Conservation (phyloP, 2,329 filamentous ascomycete genomes). For the Aureobasidium musti region DNA sequence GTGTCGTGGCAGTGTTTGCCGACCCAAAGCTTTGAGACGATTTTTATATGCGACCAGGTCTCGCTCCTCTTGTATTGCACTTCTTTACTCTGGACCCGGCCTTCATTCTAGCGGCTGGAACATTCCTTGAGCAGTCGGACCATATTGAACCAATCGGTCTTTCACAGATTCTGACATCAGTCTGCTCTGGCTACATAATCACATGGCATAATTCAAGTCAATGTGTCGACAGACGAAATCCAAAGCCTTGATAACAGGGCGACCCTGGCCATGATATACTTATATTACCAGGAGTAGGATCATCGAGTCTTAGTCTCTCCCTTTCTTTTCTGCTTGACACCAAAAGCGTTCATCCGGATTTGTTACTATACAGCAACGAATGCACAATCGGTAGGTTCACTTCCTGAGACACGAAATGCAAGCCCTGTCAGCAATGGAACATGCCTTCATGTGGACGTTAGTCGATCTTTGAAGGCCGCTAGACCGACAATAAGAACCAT, state of each 20-base stretch:
- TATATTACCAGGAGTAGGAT: neutral
- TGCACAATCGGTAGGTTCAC: no score
- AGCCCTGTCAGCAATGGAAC: no score
- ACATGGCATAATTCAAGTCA: neutral
- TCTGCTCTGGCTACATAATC: neutral
- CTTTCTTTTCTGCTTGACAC: neutral
- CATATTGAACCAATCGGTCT: neutral
- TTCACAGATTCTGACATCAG: neutral
- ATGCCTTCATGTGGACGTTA: no score
- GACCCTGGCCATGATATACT: neutral
- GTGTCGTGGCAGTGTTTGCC: conserved; percentile 3
- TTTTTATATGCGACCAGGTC: neutral
- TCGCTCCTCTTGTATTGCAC: neutral
- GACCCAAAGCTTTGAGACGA: neutral
- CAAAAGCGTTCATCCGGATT: neutral
- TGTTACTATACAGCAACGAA: neutral
- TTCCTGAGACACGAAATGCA: no score
- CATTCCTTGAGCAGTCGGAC: neutral
- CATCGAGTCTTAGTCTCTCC: neutral
- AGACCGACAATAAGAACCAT: no score
- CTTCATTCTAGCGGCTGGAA: neutral
- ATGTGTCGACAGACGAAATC: neutral
- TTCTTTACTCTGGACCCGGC: neutral
- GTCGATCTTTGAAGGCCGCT: no score
- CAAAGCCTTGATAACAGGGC: neutral